Conservation (phyloP, 352 stramenopile genomes). For the Globisporangium iwayamae region DNA sequence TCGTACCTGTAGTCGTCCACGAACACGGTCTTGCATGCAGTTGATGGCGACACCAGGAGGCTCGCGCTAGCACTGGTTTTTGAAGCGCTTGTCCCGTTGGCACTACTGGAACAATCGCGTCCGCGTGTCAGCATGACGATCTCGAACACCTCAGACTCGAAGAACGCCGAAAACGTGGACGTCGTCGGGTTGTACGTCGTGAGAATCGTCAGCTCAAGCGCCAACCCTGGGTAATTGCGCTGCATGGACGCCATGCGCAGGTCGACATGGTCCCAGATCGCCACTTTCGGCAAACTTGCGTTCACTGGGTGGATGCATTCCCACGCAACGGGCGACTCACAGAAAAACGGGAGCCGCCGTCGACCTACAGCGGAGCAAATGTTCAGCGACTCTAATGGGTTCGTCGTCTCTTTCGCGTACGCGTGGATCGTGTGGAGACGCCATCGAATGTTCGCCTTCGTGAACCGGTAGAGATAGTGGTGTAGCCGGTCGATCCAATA, state of each 20-base stretch:
- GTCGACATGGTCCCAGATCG: constrained; percentile 22
- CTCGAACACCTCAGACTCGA: constrained; percentile 21
- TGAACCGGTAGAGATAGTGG: constrained; percentile 18
- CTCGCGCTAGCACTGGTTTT: background rate
- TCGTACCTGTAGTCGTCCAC: constrained; percentile 59
- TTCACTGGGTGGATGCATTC: constrained; percentile 6
- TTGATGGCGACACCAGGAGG: background rate
- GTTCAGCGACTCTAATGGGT: constrained; percentile 8
- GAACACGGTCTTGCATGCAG: constrained; percentile 29
- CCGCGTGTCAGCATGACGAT: constrained; percentile 27
- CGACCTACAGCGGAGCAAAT: constrained; percentile 15
- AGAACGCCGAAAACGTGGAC: constrained; percentile 15
- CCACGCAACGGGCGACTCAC: constrained; percentile 17
- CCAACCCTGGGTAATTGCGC: constrained; percentile 13
- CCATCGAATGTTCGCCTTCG: constrained; percentile 19
- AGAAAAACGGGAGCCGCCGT: constrained; percentile 13
- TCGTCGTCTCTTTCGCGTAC: constrained; percentile 8
- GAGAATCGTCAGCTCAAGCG: constrained; percentile 18
- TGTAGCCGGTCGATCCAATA: constrained; percentile 38
- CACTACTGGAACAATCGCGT: background rate
- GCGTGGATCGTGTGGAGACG: constrained; percentile 16
- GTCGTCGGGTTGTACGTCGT: constrained; percentile 16
- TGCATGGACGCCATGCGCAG: constrained; percentile 13
- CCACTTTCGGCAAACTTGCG: constrained; percentile 7
- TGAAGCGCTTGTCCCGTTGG: background rate